A percentile compares a stretch with the other conserved stretches of the same genome.
phyloP scores from a whole-genome alignment of 208 protist genomes.

The Leishmania tropica region DNA sequence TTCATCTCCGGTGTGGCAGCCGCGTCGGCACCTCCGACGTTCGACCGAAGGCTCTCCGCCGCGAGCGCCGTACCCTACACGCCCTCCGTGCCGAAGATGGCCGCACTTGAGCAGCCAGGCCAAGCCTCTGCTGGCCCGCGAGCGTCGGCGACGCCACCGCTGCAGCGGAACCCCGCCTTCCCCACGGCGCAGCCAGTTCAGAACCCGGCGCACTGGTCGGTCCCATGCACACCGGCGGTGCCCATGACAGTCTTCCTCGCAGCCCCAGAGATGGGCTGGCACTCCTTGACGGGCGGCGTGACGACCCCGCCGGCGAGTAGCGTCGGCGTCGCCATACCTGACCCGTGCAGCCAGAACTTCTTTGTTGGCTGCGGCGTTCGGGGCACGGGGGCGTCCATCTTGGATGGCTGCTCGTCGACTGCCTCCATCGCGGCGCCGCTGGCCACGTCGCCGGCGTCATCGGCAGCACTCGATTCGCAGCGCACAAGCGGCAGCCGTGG shows the following conservation, averaged over 20 bases:
- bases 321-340: background rate
- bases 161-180: background rate
- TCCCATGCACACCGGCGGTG: slow-evolving; percentile 9
- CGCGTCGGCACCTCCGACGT: background rate
- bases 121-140: background rate
- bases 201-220: background rate
- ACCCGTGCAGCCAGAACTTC: background rate
- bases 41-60: background rate
- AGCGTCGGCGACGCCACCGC: background rate
- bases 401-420: background rate
- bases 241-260: slow-evolving; percentile 24
- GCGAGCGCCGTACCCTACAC: background rate
- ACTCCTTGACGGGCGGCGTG: background rate
- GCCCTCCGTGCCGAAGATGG: background rate
- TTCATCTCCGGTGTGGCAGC: background rate
- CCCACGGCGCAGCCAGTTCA: background rate
- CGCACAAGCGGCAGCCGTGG: background rate
- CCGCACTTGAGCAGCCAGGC: background rate
- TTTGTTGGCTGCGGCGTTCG: background rate
- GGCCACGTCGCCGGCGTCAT: background rate
- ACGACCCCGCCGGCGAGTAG: background rate
- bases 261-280: slow-evolving; percentile 29
- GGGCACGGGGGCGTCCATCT: background rate
- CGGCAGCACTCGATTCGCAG: slow-evolving; percentile 15
- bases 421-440: slow-evolving; percentile 2